Percentiles rank a stretch among this genome's conserved stretches.
These are phyloP conservation scores for Cyphellophora attinorum DNA, from an alignment of 2,329 filamentous ascomycete genomes.

Conservation along the genomic window DNA sequence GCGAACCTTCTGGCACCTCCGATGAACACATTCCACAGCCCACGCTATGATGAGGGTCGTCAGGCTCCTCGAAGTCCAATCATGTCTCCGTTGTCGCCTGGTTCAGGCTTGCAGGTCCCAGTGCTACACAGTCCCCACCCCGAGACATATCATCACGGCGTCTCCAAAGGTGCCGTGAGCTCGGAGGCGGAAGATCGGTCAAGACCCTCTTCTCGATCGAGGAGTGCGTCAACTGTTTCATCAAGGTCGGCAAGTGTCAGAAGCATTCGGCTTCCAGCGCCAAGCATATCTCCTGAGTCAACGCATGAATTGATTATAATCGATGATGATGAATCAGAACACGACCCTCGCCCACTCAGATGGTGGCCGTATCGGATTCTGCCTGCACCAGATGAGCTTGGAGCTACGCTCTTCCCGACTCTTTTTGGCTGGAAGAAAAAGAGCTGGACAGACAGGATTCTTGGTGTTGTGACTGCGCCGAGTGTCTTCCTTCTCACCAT, in stretches of 20 bases:
- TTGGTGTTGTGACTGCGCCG: conserved; percentile 76
- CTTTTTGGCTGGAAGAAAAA: conserved; percentile 74
- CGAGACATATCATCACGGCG: conserved; percentile 8
- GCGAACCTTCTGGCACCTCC: conserved; percentile 12
- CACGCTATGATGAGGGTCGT: conserved; percentile 24
- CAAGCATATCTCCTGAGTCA: conserved; percentile 40
- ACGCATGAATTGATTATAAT: conserved; percentile 21
- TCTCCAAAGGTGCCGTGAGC: background rate
- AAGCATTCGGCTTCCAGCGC: conserved; percentile 48
- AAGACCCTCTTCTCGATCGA: conserved; percentile 46
- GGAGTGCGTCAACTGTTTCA: background rate
- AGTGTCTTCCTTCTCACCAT: conserved; percentile 84
- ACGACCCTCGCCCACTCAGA: conserved; percentile 37
- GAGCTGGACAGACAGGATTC: conserved; percentile 69
- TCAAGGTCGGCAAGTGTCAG: conserved; percentile 2
- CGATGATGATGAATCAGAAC: conserved; percentile 30
- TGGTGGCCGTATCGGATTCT: conserved; percentile 78
- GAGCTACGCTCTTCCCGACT: conserved; percentile 76
- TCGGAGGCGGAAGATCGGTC: conserved; percentile 33
- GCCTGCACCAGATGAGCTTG: conserved; percentile 61
- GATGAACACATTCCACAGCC: conserved; percentile 17
- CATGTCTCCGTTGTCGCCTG: conserved; percentile 7
- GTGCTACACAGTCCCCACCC: conserved; percentile 13
- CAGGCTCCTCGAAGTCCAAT: conserved; percentile 5
- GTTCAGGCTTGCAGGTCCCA: conserved; percentile 9